phyloP scores from a whole-genome alignment of 2,329 filamentous ascomycete genomes.

The Pestalotiopsis sp. region DNA sequence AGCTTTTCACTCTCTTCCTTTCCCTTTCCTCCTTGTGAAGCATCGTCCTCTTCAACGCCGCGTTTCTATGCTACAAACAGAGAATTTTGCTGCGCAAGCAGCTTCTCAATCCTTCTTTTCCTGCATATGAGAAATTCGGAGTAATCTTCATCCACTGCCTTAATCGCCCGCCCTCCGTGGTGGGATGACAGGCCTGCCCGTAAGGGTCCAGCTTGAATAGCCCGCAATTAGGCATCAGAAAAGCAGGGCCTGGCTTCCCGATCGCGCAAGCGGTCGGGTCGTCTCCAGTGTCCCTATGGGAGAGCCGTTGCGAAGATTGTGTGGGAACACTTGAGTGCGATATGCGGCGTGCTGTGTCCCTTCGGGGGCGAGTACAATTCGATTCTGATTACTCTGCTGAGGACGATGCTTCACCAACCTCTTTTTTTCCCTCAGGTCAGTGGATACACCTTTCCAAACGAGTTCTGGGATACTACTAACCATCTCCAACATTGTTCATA shows the following conservation, averaged over 20 bases:
- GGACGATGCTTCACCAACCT: constrained; percentile 68
- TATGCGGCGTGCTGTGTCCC: constrained; percentile 74
- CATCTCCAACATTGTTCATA: constrained; percentile 11
- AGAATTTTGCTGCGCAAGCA: constrained; percentile 46
- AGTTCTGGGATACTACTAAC: constrained; percentile 34
- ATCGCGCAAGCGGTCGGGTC: constrained; percentile 35
- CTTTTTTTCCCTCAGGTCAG: constrained; percentile 38
- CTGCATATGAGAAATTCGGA: constrained; percentile 98
- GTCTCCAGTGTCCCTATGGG: constrained; percentile 70
- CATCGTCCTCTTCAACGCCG: constrained; percentile 88
- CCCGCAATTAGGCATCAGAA: constrained; percentile 91
- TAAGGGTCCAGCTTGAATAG: constrained; percentile 85
- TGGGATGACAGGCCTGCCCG: constrained; percentile 67
- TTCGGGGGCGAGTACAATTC: constrained; percentile 65
- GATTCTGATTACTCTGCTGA: constrained; percentile 92
- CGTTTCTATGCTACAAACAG: constrained; percentile 92
- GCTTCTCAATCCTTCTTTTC: constrained; percentile 33
- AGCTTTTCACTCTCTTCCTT: constrained; percentile 11
- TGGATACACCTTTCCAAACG: constrained; percentile 18
- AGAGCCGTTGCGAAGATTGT: constrained; percentile 95
- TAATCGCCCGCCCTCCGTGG: constrained; percentile 45
- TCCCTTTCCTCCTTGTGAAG: constrained; percentile 53
- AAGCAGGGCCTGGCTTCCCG: constrained; percentile 62
- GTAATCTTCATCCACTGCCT: constrained; percentile 76
- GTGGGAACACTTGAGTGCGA: constrained; percentile 90